These are phyloP conservation scores for Nakaseomyces delphensis DNA, from an alignment of 1,139 yeast genomes.

Conservation along the genomic window DNA sequence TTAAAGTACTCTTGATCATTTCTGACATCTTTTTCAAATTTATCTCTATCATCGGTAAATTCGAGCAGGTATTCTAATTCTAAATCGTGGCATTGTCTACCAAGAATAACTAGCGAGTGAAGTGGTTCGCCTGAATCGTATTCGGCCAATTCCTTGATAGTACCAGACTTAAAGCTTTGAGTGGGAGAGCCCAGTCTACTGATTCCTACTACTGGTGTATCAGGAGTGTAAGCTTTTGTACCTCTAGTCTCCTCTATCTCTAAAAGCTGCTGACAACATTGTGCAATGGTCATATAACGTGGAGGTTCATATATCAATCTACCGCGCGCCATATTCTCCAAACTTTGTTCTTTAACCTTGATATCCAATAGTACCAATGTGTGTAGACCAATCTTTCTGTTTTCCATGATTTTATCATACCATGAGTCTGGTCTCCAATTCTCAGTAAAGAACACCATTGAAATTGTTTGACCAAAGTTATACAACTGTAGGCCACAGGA, in stretches of 20 bases:
- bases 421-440: constrained; percentile 95
- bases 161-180: constrained; percentile 78
- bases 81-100: constrained; percentile 88
- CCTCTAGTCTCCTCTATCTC: constrained; percentile 75
- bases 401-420: constrained; percentile 81
- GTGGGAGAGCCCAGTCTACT: constrained; percentile 83
- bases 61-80: constrained; percentile 80
- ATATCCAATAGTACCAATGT: constrained; percentile 82
- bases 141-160: constrained; percentile 60
- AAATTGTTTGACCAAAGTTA: constrained; percentile 93
- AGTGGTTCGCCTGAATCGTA: constrained; percentile 93
- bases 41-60: constrained; percentile 59
- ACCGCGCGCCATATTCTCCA: constrained; percentile 91
- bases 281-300: constrained; percentile 84
- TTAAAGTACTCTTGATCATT: constrained; percentile 73
- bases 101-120: constrained; percentile 83
- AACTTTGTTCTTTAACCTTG: constrained; percentile 92
- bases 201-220: constrained; percentile 90
- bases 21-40: constrained; percentile 49
- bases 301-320: constrained; percentile 92
- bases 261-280: constrained; percentile 78
- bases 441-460: constrained; percentile 91
- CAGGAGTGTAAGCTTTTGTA: constrained; percentile 68
- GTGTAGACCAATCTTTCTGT: constrained; percentile 82
- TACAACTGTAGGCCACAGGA: constrained; percentile 94